Base-by-base conservation (phyloP, 2,329 filamentous ascomycete species). In the Aspergillus udagawae region DNA sequence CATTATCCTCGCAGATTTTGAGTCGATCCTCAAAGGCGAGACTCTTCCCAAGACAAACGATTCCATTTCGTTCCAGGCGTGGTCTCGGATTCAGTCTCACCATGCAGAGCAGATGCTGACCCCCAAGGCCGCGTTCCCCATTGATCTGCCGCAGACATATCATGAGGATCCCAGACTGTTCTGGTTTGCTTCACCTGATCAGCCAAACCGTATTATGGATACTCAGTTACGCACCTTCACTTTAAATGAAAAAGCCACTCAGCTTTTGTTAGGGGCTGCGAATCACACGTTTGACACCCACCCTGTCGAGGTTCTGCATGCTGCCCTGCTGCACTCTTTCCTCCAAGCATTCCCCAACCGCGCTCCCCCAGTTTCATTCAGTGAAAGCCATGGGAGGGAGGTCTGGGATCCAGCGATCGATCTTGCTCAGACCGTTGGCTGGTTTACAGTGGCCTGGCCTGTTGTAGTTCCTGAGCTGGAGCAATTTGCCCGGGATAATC, bases 381-480 rank as follows among this genome's bases (percentile, higher is more conserved):
- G 52, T 42, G 63, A 65, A 52, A 58, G 62, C 14, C 63, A 65
- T 41, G 63, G 63, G 1, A 58, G 63, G 2, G 62, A 64, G 41
- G 27, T 54, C 14, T 62, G 60, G 58, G 52, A 65, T 21, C 28
- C 58, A 6, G 53, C 35, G 3, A 58, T 64, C 27, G 58, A 65
- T 29, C 50, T 64, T n/a, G 62, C 61, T 6, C 49, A 47, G 23
- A 64, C 63, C 21, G 56, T 63, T 2, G 63, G 63, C 5, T 65
- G 63, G 61, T 65, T 65, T 27, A 64, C 63, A 1, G 64, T 60
- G 9, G 32, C 63, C 27, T 57, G 50, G n/a, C 63, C 63, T 3
- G 49, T 64, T 14, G 28, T 57, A 28, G 35, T 61, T 41, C 35
- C 35, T 8, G 35, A n/a, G 38, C 9, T 14, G n/a, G 7, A 10